Base-by-base conservation (phyloP, 441 rosid genomes). In the Pelargonium cotyledonis region DNA sequence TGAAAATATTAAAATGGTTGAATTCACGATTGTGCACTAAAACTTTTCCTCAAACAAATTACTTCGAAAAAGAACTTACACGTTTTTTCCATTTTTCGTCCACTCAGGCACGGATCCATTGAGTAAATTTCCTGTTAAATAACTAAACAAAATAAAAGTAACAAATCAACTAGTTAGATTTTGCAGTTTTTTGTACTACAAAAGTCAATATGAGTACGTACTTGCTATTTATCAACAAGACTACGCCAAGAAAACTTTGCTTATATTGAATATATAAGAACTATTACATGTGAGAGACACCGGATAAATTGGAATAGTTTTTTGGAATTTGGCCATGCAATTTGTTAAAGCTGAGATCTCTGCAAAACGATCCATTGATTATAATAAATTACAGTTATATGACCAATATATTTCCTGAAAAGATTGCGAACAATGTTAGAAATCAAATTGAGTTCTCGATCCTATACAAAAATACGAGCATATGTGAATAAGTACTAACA, bases 291-390 rank as follows among this genome's bases (percentile, higher is more conserved):
- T n/a, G n/a, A n/a, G n/a, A n/a, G n/a, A n/a, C 74, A 8, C 53
- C 2, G 15, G 6, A 1, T 65, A 83, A 65, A 79, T 62, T 5
- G 5, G 15, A 0, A 72, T 58, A 78, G 68, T n/a, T 26, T 43
- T 0, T 23, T 2, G 95, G 90, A 71, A 89, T 76, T 67, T 16
- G 75, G 47, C 89, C 92, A 43, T 70, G 80, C 41, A 88, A 73
- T 70, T 83, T 81, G 77, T 89, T 89, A 74, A 87, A 89, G 80
- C 95, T 83, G 71, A 89, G 79, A 70, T 89, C 95, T 53, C 95
- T 89, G 82, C 63, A 67, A 26, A 61, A 76, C 8, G n/a, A n/a
- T n/a, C n/a, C n/a, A n/a, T n/a, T n/a, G n/a, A n/a, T n/a, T n/a
- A n/a, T n/a, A n/a, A n/a, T n/a, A n/a, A n/a, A n/a, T n/a, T n/a